Evolutionary conservation across 805 yeast genomes (phyloP), one percentile per base, ranked within the genome.

Genomic region (Metschnikowia picachoensis): DNA sequence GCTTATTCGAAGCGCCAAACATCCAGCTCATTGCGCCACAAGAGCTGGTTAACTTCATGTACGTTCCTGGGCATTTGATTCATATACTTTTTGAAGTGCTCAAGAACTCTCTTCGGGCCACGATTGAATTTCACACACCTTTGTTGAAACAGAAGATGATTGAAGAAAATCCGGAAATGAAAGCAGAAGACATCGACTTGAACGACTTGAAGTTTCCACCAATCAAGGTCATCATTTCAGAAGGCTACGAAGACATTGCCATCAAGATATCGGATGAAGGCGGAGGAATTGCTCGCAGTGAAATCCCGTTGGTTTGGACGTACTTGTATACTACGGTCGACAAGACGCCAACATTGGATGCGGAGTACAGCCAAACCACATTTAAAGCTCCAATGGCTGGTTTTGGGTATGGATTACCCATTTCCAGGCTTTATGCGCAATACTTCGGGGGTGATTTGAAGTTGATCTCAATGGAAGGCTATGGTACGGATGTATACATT

Each of bases 381-480:
- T 84, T 86, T 67, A 79, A 79, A 60, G 95, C 95, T 0, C 97
- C 96, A 48, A 85, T 89, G 87, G 96, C 96, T 42, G 97, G 97
- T 0, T 85, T 86, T 55, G 97, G 97, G 28, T 91, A 89, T 59
- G 96, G 97, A 0, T 73, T 89, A 56, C 96, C 96, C 1, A 82
- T 90, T 44, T 84, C 94, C 39, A 68, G 96, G 48, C 73, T 89
- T 33, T 90, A 90, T 56, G 91, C 96, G 2, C 82, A 91, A 52
- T 89, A 89, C 62, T 89, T 90, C 61, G 95, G 96, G 7, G 96
- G 96, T 3, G 96, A 90, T 58, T 76, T 89, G 64, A 85, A 85
- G 60, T 74, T 90, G 58, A 89, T 88, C 46, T 80, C 89, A 30
- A 87, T 90, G 95, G 96, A 89, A 65, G 96, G 96, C 8, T 87